These are phyloP conservation scores for Sarocladium strictum DNA, from an alignment of 2,329 filamentous ascomycete species.

Conservation along the genomic window DNA sequence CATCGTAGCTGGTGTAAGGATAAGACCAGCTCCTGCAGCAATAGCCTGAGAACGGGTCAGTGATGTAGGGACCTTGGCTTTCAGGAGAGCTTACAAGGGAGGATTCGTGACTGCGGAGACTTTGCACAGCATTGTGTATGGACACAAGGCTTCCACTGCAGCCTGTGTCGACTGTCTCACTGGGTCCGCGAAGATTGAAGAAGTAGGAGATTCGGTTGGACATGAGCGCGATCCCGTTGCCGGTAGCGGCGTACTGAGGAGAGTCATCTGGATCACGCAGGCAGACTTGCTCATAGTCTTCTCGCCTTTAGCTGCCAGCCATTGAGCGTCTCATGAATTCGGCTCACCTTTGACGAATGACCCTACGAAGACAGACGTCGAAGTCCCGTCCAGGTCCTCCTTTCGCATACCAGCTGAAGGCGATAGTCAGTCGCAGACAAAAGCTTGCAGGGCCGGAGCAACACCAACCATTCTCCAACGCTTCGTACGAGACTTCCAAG, in stretches of 20 bases:
- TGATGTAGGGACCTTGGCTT: background rate
- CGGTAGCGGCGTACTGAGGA: constrained; percentile 38
- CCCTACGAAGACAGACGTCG: constrained; percentile 1
- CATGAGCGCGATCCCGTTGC: constrained; percentile 45
- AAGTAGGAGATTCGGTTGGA: constrained; percentile 51
- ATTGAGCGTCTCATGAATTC: constrained; percentile 26
- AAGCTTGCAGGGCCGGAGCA: background rate
- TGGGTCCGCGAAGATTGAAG: constrained; percentile 49
- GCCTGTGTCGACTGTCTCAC: constrained; percentile 53
- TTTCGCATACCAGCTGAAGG: constrained; percentile 32
- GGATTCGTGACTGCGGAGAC: constrained; percentile 38
- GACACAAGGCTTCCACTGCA: constrained; percentile 51
- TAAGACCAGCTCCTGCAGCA: constrained; percentile 45
- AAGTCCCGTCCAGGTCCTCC: constrained; percentile 17
- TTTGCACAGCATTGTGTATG: constrained; percentile 47
- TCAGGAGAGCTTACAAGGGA: constrained; percentile 22
- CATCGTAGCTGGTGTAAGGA: constrained; percentile 49
- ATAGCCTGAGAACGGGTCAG: constrained; percentile 25
- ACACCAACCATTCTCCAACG: constrained; percentile 37
- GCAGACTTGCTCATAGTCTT: constrained; percentile 26
- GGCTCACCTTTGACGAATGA: constrained; percentile 3
- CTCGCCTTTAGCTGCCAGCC: constrained; percentile 44
- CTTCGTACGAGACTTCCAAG: constrained; percentile 45
- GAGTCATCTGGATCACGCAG: background rate
- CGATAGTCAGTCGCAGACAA: background rate